These are phyloP conservation scores for Tetradesmus obliquus DNA, from an alignment of 139 green algal genomes.

Conservation along the genomic window DNA sequence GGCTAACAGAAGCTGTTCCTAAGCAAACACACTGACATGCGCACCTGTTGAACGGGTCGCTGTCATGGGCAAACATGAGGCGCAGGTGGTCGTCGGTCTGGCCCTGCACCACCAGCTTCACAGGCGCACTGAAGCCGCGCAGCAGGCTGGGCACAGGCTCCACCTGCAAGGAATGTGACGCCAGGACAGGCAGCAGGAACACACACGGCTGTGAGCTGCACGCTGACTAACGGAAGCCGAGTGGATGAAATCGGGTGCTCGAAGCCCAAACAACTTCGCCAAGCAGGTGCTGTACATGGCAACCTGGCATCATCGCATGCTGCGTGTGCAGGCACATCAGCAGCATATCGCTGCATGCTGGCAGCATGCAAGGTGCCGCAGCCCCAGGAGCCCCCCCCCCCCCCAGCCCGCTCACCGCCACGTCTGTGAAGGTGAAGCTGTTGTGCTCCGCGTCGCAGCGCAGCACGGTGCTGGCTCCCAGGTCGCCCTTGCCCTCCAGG, in stretches of 20 bases:
- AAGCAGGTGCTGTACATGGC: not conserved
- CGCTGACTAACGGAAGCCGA: too few species aligned
- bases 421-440: conserved; percentile 67
- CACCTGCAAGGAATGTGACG: conserved; percentile 7
- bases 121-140: conserved; percentile 94
- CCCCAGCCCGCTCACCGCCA: not conserved
- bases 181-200: not conserved
- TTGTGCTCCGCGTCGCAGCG: conserved; percentile 64
- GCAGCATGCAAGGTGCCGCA: too few species aligned
- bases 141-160: conserved; percentile 91
- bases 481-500: conserved; percentile 59
- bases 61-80: conserved; percentile 95
- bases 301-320: not conserved
- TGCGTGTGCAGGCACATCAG: not conserved
- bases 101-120: conserved; percentile 84
- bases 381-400: too few species aligned
- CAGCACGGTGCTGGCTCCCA: conserved; percentile 76
- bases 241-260: too few species aligned
- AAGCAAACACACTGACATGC: conserved; percentile 8
- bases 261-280: not conserved
- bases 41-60: conserved; percentile 91
- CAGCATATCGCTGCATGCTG: not conserved
- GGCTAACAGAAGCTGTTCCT: too few species aligned
- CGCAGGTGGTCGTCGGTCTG: conserved; percentile 90
- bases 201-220: not conserved